Percentiles rank a stretch among this genome's conserved stretches.
These are phyloP conservation scores for Mucor saturninus DNA, from an alignment of 371 early-diverging fungal genomes.

Conservation along the genomic window DNA sequence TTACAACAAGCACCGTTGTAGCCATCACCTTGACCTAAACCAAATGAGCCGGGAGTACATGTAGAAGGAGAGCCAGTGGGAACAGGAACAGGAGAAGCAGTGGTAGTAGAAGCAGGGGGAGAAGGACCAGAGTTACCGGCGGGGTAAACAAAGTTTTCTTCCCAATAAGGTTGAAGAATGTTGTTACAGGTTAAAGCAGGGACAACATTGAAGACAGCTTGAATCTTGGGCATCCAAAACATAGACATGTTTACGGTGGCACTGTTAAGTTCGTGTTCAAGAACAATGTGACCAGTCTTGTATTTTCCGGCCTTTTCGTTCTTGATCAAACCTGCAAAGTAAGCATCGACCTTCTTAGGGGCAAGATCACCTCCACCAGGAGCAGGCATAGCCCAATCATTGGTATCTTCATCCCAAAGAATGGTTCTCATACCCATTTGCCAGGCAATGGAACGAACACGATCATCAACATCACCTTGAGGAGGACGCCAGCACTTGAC, in stretches of 20 bases:
- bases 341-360: constrained; percentile 35
- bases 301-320: constrained; percentile 40
- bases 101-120: constrained; percentile 1
- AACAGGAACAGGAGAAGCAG: background rate
- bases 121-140: background rate
- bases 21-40: constrained; percentile 18
- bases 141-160: constrained; percentile 32
- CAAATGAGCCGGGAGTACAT: background rate
- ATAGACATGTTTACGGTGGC: constrained; percentile 53
- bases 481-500: constrained; percentile 61
- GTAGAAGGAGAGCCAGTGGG: background rate
- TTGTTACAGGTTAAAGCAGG: constrained; percentile 53
- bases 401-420: constrained; percentile 48
- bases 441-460: constrained; percentile 57
- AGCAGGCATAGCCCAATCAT: constrained; percentile 30
- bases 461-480: constrained; percentile 58
- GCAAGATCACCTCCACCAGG: constrained; percentile 36
- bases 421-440: constrained; percentile 53
- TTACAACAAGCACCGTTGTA: constrained; percentile 24
- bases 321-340: constrained; percentile 47
- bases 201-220: constrained; percentile 46
- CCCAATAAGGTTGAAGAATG: constrained; percentile 57
- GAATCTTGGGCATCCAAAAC: constrained; percentile 50
- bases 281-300: constrained; percentile 52
- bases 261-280: constrained; percentile 58